Percentiles rank a stretch among this genome's conserved stretches.
Conservation (phyloP, 352 stramenopile genomes). For the Phytophthora foliorum region DNA sequence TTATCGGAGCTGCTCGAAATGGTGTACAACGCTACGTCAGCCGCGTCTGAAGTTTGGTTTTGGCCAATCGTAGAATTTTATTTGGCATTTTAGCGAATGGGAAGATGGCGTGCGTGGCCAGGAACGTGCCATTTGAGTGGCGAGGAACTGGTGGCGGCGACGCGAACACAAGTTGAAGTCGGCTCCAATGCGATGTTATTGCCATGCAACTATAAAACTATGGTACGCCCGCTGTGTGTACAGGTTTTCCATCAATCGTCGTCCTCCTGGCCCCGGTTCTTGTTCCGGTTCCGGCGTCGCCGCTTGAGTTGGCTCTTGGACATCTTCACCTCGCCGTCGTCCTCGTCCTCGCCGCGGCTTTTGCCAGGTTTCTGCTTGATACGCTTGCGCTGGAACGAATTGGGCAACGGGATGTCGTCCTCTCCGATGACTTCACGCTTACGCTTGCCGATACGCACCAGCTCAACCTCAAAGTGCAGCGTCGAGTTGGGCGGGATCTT, state of each 20-base stretch:
- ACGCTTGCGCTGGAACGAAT: constrained; percentile 76
- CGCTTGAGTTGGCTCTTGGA: constrained; percentile 51
- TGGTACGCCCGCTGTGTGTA: constrained; percentile 17
- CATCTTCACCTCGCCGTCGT: constrained; percentile 32
- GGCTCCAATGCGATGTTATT: constrained; percentile 8
- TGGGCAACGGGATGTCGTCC: constrained; percentile 77
- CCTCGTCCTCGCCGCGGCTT: constrained; percentile 23
- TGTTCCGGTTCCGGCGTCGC: constrained; percentile 56
- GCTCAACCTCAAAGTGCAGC: constrained; percentile 84
- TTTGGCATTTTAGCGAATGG: constrained; percentile 21
- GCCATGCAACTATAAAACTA: constrained; percentile 36
- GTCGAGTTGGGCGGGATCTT: constrained; percentile 86
- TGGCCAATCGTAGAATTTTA: constrained; percentile 28
- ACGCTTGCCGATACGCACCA: constrained; percentile 80
- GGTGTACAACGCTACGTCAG: constrained; percentile 21
- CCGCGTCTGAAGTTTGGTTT: constrained; percentile 19
- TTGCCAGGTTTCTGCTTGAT: constrained; percentile 53
- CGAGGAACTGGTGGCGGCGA: constrained; percentile 12
- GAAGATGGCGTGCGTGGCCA: constrained; percentile 23
- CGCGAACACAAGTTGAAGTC: constrained; percentile 16
- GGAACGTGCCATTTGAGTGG: constrained; percentile 47
- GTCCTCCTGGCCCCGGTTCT: constrained; percentile 23
- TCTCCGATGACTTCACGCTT: constrained; percentile 67
- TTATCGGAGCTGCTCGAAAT: constrained; percentile 18
- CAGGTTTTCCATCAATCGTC: constrained; percentile 16